These are phyloP conservation scores for Monosporozyma aquatica DNA, from an alignment of 805 yeast species.

Conservation along the genomic window DNA sequence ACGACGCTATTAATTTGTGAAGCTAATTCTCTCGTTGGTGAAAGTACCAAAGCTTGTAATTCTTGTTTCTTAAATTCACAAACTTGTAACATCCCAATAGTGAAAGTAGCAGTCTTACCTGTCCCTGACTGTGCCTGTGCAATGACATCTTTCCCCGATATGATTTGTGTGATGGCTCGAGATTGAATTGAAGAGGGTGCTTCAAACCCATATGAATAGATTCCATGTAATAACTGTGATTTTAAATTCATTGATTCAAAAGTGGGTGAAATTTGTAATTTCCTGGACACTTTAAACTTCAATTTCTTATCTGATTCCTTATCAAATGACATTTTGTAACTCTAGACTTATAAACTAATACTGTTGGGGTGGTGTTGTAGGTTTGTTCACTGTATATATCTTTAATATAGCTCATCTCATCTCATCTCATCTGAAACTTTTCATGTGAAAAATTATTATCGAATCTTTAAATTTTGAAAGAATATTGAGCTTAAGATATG, in stretches of 20 bases:
- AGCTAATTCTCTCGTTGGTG: constrained; percentile 96
- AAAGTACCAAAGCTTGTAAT: constrained; percentile 81
- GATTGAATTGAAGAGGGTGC: constrained; percentile 95
- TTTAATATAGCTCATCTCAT: constrained; percentile 1
- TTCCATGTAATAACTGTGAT: constrained; percentile 50
- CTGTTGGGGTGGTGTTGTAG: not conserved
- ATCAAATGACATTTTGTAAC: constrained; percentile 47
- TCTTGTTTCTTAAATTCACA: constrained; percentile 65
- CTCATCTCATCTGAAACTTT: constrained; percentile 6
- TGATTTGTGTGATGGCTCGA: constrained; percentile 90
- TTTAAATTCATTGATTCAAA: constrained; percentile 72
- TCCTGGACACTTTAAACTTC: constrained; percentile 54
- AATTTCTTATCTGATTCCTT: constrained; percentile 50
- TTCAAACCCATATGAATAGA: constrained; percentile 87
- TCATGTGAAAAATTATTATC: not conserved
- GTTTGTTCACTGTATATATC: constrained; percentile 6
- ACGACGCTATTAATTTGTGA: constrained; percentile 86
- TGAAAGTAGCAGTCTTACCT: constrained; percentile 98
- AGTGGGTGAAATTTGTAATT: constrained; percentile 41
- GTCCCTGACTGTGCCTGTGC: constrained; percentile 99
- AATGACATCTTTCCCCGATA: constrained; percentile 85
- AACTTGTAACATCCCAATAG: constrained; percentile 85
- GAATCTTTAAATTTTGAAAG: too few species aligned
- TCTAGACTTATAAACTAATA: too few species aligned
- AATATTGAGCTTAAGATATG: not conserved